A percentile compares a stretch with the other conserved stretches of the same genome.
phyloP scores from a whole-genome alignment of 352 stramenopile genomes.

The Globisporangium alternatum region DNA sequence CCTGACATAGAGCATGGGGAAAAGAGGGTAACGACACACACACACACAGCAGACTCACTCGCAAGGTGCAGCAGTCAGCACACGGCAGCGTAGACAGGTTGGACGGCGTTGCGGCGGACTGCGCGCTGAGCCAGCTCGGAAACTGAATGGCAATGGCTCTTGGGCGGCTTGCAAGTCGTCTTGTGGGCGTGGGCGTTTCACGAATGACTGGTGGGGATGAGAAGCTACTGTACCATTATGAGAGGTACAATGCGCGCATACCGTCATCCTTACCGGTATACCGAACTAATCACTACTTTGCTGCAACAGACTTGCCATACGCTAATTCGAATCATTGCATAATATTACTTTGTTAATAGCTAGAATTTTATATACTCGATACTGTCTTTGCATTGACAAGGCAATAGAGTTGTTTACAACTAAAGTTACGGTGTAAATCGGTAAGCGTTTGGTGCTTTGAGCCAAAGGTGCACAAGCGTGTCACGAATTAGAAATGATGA shows the following conservation, averaged over 20 bases:
- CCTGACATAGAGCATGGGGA: constrained; percentile 78
- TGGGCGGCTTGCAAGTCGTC: background rate
- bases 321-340: no score
- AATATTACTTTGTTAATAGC: no score
- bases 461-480: background rate
- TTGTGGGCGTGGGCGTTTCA: background rate
- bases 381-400: no score
- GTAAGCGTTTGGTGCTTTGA: no score
- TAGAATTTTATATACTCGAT: no score
- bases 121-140: background rate
- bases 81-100: background rate
- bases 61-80: background rate
- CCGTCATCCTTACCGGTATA: background rate
- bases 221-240: background rate
- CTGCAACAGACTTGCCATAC: no score
- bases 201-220: constrained; percentile 12
- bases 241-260: background rate
- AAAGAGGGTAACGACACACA: constrained; percentile 9
- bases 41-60: constrained; percentile 15
- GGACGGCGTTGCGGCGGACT: background rate
- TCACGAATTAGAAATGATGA: background rate
- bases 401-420: no score
- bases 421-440: no score
- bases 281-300: background rate
- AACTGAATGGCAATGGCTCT: background rate